A percentile compares a stretch with the other conserved stretches of the same genome.
Evolutionary conservation across 164 flowering plant genomes (phyloP).

Genomic region (Macadamia integrifolia): DNA sequence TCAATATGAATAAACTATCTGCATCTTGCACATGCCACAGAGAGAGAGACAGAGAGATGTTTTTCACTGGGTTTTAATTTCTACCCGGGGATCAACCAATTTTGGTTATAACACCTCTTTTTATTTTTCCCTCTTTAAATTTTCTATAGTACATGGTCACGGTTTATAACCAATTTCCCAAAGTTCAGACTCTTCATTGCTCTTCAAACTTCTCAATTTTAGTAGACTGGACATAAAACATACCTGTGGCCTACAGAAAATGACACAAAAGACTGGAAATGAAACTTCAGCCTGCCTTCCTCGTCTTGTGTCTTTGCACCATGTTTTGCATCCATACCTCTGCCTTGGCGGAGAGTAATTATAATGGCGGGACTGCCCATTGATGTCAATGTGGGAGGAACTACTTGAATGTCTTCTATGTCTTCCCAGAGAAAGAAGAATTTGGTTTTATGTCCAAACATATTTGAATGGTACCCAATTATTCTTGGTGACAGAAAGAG

Average conservation of each 20-base stretch:
- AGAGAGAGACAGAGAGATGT: no score
- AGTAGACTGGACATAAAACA: no score
- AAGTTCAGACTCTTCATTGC: no score
- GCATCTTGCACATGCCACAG: no score
- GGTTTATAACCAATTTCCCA: no score
- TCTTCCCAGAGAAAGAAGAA: conserved; percentile 98
- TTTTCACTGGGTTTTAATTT: no score
- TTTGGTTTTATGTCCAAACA: conserved; percentile 87
- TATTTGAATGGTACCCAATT: conserved; percentile 80
- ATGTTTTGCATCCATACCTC: conserved; percentile 86
- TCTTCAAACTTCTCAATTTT: no score
- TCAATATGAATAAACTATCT: no score
- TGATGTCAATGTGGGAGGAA: conserved; percentile 69
- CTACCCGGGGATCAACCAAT: no score
- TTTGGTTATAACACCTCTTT: no score
- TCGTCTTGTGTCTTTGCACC: conserved; percentile 83
- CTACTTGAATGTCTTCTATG: conserved; percentile 79
- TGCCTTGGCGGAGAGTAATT: conserved; percentile 68
- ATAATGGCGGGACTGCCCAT: conserved; percentile 89
- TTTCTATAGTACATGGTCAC: no score
- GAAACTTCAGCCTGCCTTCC: conserved; percentile 87
- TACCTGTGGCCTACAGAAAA: conserved; percentile 82
- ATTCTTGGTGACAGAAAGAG: conserved; percentile 85
- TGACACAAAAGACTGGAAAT: conserved; percentile 94
- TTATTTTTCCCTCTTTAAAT: no score